Evolutionary conservation across 805 yeast species (phyloP), one percentile per base, ranked within the genome.

Genomic region (Martiniozyma abietophila): DNA sequence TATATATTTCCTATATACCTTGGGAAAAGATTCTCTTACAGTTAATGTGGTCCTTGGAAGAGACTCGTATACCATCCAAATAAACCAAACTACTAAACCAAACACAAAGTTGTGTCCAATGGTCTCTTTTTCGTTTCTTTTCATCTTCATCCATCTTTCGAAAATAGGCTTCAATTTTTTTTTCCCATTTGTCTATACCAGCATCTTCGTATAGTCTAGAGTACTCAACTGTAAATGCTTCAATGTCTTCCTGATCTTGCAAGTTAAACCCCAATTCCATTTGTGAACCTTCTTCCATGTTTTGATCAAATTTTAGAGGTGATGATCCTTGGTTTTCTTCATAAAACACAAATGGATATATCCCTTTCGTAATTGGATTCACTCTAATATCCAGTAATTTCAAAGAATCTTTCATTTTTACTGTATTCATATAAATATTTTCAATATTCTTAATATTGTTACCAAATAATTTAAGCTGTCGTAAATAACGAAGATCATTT

Each of bases 341-440:
- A 40, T 64, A 65, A 49, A 72, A 71, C 2, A 72, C 72, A 43
- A 62, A 70, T 1, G 79, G 75, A 46, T 72, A 71, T 31, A 67
- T 56, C 8, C 61, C 65, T 27, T 56, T 51, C 27, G 65, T 70
- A 18, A 69, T 39, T 11, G 73, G 68, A 42, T 72, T 72, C 35
- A 71, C 62, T 24, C 77, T 54, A 31, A 70, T 36, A 46, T 72
- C 79, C 12, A 72, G 45, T 7, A 59, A 51, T 36, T 48, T 53
- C 41, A 72, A 45, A 3, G 54, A 45, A 4, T 39, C 33, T 27
- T 74, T 47, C 4, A 46, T 26, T 1, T 58, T 43, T 0, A 53
- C 54, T 4, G 54, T 43, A 20, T 61, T 41, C 2, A 61, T 52
- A 4, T 48, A 43, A 8, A 71, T 42, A 2, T 67, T 41, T 9